Evolutionary conservation across 2,329 filamentous ascomycete genomes (phyloP).

Genomic region (Graphilbum ipis-grandicollis): DNA sequence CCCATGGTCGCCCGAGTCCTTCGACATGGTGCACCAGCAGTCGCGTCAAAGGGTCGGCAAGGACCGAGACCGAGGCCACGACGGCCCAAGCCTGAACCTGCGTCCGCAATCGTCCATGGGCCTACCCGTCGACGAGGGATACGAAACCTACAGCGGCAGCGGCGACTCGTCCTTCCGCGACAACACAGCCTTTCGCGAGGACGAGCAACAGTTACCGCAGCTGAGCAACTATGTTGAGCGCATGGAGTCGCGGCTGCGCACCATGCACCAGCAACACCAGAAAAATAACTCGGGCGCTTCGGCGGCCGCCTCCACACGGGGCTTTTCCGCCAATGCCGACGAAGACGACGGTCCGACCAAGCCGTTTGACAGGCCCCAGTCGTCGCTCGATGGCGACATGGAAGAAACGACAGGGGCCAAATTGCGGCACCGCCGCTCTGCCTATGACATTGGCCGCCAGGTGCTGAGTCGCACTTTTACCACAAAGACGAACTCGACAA

Average conservation of each 20-base stretch:
- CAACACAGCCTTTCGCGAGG: conserved; percentile 21
- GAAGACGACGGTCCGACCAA: conserved; percentile 24
- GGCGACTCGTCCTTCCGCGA: conserved; percentile 30
- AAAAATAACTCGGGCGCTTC: no score
- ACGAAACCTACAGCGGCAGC: conserved; percentile 35
- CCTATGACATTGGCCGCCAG: conserved; percentile 57
- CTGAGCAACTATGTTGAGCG: conserved; percentile 76
- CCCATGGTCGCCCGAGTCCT: conserved; percentile 85
- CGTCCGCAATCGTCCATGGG: conserved; percentile 63
- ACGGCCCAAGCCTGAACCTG: no score
- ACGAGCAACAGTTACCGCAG: conserved; percentile 45
- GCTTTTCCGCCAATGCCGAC: no score
- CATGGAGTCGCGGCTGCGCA: conserved; percentile 71
- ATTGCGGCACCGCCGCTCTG: conserved; percentile 51
- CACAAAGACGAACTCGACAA: conserved; percentile 73
- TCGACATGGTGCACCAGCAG: conserved; percentile 37
- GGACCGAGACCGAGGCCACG: conserved; percentile 12
- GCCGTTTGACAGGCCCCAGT: conserved; percentile 36
- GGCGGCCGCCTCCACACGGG: no score
- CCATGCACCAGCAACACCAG: conserved; percentile 44
- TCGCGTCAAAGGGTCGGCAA: conserved; percentile 17
- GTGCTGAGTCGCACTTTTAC: conserved; percentile 66
- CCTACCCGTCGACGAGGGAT: conserved; percentile 41
- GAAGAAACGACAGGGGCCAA: conserved; percentile 23
- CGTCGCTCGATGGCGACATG: conserved; percentile 23